Percentiles rank a stretch among this genome's conserved stretches.
Evolutionary conservation across 2,329 filamentous ascomycete genomes (phyloP).

Genomic region (Rhynchosporium agropyri): DNA sequence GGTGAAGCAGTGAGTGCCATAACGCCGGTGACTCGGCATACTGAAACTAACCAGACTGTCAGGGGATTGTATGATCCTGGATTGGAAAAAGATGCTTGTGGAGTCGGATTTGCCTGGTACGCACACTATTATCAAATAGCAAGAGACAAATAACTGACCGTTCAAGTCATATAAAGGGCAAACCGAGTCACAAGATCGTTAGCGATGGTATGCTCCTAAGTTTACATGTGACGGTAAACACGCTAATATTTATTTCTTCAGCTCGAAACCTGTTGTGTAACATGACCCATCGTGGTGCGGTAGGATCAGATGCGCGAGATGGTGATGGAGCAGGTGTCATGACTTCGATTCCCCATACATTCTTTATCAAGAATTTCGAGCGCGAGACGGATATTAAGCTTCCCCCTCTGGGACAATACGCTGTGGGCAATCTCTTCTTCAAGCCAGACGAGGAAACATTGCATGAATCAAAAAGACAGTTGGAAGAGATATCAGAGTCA

Average conservation of each 20-base stretch:
- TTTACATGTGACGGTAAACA: constrained; percentile 8
- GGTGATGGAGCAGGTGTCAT: constrained; percentile 98
- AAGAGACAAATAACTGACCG: constrained; percentile 31
- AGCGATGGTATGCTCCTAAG: constrained; percentile 74
- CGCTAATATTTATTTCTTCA: constrained; percentile 48
- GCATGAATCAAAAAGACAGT: constrained; percentile 86
- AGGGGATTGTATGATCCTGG: constrained; percentile 92
- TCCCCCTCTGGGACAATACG: constrained; percentile 89
- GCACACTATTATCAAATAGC: constrained; percentile 42
- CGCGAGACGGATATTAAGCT: constrained; percentile 86
- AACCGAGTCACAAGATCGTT: constrained; percentile 95
- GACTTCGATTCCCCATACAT: constrained; percentile 97
- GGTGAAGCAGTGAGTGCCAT: constrained; percentile 76
- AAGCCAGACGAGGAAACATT: constrained; percentile 91
- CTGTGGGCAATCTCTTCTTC: constrained; percentile 97
- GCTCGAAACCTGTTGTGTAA: constrained; percentile 95
- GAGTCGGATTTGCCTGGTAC: constrained; percentile 98
- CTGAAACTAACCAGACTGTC: constrained; percentile 22
- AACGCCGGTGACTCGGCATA: background rate
- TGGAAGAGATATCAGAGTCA: constrained; percentile 90
- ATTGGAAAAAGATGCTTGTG: constrained; percentile 98
- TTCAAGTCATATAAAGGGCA: constrained; percentile 91
- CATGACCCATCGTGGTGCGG: constrained; percentile 99
- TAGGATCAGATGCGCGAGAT: constrained; percentile 96
- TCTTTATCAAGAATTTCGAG: constrained; percentile 98